Percentiles rank a stretch among this genome's conserved stretches.
Evolutionary conservation across 2,329 filamentous ascomycete genomes (phyloP).

Genomic region (Aspergillus neoniger): DNA sequence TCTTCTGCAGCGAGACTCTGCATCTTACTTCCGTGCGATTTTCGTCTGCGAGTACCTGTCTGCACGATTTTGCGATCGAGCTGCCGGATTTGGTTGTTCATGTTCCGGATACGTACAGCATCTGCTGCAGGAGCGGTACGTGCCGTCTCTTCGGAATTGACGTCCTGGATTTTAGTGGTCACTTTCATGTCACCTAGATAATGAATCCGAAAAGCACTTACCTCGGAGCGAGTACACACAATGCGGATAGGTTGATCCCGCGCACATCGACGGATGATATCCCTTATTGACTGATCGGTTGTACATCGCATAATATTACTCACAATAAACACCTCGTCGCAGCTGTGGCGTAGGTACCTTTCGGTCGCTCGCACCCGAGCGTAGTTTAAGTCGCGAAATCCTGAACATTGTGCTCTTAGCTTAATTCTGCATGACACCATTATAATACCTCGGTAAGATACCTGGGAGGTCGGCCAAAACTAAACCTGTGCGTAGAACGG

Average conservation of each 20-base stretch:
- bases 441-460: not conserved
- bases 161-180: conserved; percentile 2
- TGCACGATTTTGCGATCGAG: not conserved
- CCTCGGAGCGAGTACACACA: conserved; percentile 26
- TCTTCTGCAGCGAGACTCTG: conserved; percentile 5
- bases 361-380: conserved; percentile 23
- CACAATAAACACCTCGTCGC: conserved; percentile 27
- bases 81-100: not conserved
- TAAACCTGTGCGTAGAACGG: conserved; percentile 23
- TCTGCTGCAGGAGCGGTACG: not conserved
- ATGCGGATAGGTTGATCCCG: conserved; percentile 16
- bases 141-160: conserved; percentile 16
- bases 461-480: conserved; percentile 27
- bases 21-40: not conserved
- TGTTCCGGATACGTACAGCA: not conserved
- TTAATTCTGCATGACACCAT: too few species aligned
- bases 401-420: conserved; percentile 6
- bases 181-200: not conserved
- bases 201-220: not conserved
- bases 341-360: conserved; percentile 23
- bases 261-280: conserved; percentile 14
- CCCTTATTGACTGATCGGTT: conserved; percentile 21
- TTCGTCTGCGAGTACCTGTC: not conserved
- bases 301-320: conserved; percentile 21
- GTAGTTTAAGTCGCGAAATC: conserved; percentile 26